Evolutionary conservation across 805 yeast genomes (phyloP).

Genomic region (Candida coquimbonensis): DNA sequence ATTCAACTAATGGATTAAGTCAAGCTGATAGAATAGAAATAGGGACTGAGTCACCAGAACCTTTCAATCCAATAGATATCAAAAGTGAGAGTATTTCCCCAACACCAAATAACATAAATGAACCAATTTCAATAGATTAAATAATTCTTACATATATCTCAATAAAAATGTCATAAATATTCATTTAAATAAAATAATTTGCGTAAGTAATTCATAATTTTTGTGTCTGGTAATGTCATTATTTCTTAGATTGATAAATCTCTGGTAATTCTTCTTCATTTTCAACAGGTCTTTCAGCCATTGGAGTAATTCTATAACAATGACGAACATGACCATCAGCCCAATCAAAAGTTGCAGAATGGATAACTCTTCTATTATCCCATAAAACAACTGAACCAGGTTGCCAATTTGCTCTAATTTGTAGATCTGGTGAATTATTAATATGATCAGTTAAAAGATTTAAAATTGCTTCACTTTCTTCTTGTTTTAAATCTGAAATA

Average conservation of each 20-base stretch:
- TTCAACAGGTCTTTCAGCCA: constrained; percentile 63
- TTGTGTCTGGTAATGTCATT: no score
- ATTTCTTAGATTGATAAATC: constrained; percentile 10
- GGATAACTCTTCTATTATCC: constrained; percentile 72
- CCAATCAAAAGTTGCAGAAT: constrained; percentile 69
- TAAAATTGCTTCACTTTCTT: constrained; percentile 59
- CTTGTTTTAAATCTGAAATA: constrained; percentile 65
- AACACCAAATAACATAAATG: no score
- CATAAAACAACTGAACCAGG: constrained; percentile 65
- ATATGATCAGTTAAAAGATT: constrained; percentile 49
- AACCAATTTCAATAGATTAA: constrained; percentile 6
- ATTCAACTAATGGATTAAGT: background rate
- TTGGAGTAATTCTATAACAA: constrained; percentile 66
- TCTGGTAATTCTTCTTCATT: constrained; percentile 33
- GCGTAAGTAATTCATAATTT: no score
- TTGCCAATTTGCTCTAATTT: constrained; percentile 66
- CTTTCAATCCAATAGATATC: no score
- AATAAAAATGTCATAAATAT: no score
- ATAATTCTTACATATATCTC: no score
- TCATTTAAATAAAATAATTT: no score
- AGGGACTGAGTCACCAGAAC: no score
- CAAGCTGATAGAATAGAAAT: background rate
- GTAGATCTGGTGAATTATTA: constrained; percentile 51
- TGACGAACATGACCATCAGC: constrained; percentile 61
- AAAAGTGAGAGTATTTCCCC: no score